Percentiles rank a stretch among this genome's conserved stretches.
Conservation (phyloP, 257 asterid genomes). For the Fraxinus anomala region DNA sequence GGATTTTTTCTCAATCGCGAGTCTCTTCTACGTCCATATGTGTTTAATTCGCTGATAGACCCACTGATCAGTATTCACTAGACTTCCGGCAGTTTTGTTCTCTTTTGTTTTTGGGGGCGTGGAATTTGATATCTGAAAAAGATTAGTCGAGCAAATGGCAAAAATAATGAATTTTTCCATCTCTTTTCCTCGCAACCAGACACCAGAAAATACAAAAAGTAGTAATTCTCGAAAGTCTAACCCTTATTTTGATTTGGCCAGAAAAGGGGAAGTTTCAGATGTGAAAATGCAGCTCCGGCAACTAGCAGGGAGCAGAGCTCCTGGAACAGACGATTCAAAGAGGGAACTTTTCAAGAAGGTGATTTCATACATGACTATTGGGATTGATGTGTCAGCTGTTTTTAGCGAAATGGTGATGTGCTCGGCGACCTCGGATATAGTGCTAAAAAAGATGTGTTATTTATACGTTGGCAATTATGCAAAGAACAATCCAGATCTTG, state of each 20-base stretch:
- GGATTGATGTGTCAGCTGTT: slow-evolving; percentile 91
- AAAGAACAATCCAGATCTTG: slow-evolving; percentile 91
- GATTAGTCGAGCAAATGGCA: background rate
- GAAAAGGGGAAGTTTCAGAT: slow-evolving; percentile 97
- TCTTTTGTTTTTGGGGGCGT: background rate
- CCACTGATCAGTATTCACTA: background rate
- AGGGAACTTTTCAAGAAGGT: slow-evolving; percentile 96
- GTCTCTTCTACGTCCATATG: background rate
- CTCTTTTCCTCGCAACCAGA: background rate
- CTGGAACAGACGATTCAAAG: slow-evolving; percentile 91
- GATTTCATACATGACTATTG: slow-evolving; percentile 95
- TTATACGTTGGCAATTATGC: slow-evolving; percentile 96
- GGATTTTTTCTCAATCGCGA: too few species aligned
- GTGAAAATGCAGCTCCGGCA: slow-evolving; percentile 92
- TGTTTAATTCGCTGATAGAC: background rate
- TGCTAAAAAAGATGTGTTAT: slow-evolving; percentile 97
- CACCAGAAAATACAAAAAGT: slow-evolving; percentile 10
- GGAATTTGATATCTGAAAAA: background rate
- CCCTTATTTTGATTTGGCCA: slow-evolving; percentile 36
- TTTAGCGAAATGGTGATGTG: slow-evolving; percentile 99
- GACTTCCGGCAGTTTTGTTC: background rate
- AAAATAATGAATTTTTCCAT: slow-evolving; percentile 5
- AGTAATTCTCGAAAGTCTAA: slow-evolving; percentile 27
- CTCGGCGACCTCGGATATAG: slow-evolving; percentile 98
- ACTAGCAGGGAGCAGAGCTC: slow-evolving; percentile 95